A percentile compares a stretch with the other conserved stretches of the same genome.
phyloP scores from a whole-genome alignment of 768 basidiomycete species.

The Russula vinacea region DNA sequence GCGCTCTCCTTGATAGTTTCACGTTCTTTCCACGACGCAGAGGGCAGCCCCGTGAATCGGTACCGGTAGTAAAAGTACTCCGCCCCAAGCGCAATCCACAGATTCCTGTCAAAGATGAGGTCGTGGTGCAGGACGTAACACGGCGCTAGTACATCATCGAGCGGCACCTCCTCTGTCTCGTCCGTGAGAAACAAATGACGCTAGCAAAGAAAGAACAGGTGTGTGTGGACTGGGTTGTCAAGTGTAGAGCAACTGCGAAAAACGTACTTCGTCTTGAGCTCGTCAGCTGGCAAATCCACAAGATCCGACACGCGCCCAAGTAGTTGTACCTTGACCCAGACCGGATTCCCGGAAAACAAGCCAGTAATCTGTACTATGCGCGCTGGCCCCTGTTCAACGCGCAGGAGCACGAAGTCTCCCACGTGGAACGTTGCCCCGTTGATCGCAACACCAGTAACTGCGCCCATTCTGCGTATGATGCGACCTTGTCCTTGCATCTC shows the following conservation, averaged over 20 bases:
- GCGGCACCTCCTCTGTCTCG: constrained; percentile 38
- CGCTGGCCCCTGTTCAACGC: constrained; percentile 47
- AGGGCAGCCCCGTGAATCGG: constrained; percentile 44
- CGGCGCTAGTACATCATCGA: constrained; percentile 45
- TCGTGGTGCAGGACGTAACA: constrained; percentile 47
- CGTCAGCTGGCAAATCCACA: constrained; percentile 38
- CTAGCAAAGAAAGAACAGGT: constrained; percentile 36
- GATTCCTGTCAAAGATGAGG: constrained; percentile 31
- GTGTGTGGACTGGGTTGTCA: neutral
- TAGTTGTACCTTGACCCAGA: constrained; percentile 31
- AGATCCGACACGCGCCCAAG: constrained; percentile 52
- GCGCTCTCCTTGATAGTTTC: constrained; percentile 37
- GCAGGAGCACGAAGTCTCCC: constrained; percentile 59
- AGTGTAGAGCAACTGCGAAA: neutral
- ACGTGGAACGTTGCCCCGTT: constrained; percentile 53
- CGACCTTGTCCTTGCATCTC: constrained; percentile 34
- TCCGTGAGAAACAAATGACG: constrained; percentile 61
- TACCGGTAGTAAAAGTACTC: constrained; percentile 51
- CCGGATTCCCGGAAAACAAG: constrained; percentile 33
- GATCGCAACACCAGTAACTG: constrained; percentile 44
- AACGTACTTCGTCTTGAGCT: constrained; percentile 57
- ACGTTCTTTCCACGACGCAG: constrained; percentile 39
- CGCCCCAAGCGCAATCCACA: constrained; percentile 37
- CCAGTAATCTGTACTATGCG: constrained; percentile 52
- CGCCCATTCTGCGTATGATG: constrained; percentile 29